These are phyloP conservation scores for Infundibulicybe gibba DNA, from an alignment of 768 basidiomycete species.

Conservation along the genomic window DNA sequence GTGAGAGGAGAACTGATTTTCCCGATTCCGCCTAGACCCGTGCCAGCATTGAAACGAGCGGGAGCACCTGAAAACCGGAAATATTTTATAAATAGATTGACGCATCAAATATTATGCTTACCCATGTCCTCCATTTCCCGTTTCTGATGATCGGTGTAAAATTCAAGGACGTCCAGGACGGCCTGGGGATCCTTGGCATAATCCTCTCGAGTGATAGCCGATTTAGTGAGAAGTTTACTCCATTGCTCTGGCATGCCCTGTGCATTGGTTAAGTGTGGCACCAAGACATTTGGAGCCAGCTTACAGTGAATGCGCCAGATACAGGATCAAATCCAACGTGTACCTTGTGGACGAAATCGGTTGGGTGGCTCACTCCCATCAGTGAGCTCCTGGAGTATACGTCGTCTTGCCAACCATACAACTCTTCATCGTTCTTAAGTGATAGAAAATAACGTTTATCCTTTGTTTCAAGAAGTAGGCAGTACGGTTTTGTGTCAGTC, in stretches of 20 bases:
- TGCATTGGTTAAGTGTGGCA: not conserved
- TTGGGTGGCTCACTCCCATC: slow-evolving; percentile 92
- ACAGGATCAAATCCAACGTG: slow-evolving; percentile 97
- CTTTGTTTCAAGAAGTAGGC: slow-evolving; percentile 81
- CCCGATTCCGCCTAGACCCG: slow-evolving; percentile 77
- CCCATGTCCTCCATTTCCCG: slow-evolving; percentile 74
- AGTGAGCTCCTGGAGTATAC: slow-evolving; percentile 89
- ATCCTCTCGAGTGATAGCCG: slow-evolving; percentile 96
- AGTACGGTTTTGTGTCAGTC: slow-evolving; percentile 93
- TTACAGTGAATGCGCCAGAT: slow-evolving; percentile 89
- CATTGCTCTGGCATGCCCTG: slow-evolving; percentile 97
- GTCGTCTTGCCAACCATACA: slow-evolving; percentile 99
- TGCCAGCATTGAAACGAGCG: slow-evolving; percentile 86
- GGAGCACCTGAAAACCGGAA: slow-evolving; percentile 41
- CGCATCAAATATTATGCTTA: slow-evolving; percentile 12
- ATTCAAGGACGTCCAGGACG: slow-evolving; percentile 95
- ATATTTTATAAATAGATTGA: slow-evolving; percentile 8
- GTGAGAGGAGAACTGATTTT: slow-evolving; percentile 33
- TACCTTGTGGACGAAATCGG: slow-evolving; percentile 98
- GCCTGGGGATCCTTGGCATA: slow-evolving; percentile 97
- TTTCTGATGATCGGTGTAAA: slow-evolving; percentile 97
- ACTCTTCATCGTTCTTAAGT: slow-evolving; percentile 90
- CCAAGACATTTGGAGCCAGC: slow-evolving; percentile 21
- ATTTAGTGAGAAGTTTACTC: slow-evolving; percentile 95
- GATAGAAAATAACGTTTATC: slow-evolving; percentile 80